phyloP scores from a whole-genome alignment of 2,329 filamentous ascomycete species.

The Fusarium humuli region DNA sequence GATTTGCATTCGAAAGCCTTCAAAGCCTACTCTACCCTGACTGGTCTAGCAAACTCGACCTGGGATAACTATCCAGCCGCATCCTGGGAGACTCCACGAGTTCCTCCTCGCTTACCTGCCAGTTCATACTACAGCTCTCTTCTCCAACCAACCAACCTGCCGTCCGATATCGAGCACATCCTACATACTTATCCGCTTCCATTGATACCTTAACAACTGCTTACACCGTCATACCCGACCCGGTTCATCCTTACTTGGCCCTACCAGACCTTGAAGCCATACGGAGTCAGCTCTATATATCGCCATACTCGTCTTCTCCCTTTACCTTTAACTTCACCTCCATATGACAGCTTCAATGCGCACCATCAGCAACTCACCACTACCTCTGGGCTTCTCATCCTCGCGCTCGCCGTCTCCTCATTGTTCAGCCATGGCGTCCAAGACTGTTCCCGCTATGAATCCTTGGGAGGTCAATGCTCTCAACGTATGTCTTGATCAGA shows the following conservation, averaged over 20 bases:
- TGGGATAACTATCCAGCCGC: constrained; percentile 32
- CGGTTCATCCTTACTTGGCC: constrained; percentile 7
- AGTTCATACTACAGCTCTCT: constrained; percentile 10
- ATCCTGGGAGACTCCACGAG: constrained; percentile 16
- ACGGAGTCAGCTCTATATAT: constrained; percentile 24
- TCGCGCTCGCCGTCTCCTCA: constrained; percentile 16
- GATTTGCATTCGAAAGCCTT: constrained; percentile 26
- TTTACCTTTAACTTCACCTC: background rate
- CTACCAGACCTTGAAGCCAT: background rate
- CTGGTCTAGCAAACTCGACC: constrained; percentile 1
- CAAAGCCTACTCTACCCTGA: constrained; percentile 9
- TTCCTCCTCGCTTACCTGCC: constrained; percentile 20
- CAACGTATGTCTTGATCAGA: constrained; percentile 33
- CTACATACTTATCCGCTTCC: constrained; percentile 13
- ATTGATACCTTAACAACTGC: constrained; percentile 26
- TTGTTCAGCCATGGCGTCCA: constrained; percentile 33
- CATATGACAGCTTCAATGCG: constrained; percentile 34
- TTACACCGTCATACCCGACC: constrained; percentile 25
- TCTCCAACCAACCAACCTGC: background rate
- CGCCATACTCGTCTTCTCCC: background rate
- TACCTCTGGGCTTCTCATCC: constrained; percentile 12
- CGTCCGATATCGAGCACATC: background rate
- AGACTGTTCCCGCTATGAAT: constrained; percentile 37
- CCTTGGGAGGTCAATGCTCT: constrained; percentile 45
- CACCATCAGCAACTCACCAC: constrained; percentile 28